Conservation (phyloP, 805 yeast species). For the Monosporozyma servazzii region DNA sequence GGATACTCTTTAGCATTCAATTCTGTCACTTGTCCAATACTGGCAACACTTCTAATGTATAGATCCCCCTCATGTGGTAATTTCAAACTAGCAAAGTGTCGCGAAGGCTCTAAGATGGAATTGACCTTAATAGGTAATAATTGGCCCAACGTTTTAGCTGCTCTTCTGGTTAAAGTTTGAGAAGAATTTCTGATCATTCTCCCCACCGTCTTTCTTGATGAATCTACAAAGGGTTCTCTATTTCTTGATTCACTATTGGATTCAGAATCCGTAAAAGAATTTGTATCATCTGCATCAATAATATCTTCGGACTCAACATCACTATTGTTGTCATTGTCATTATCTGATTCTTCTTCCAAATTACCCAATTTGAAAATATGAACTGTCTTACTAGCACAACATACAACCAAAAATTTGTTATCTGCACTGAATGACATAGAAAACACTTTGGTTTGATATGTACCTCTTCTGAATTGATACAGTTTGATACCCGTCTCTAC, state of each 20-base stretch:
- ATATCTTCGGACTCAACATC: constrained; percentile 22
- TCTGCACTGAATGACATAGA: constrained; percentile 69
- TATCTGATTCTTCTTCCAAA: background rate
- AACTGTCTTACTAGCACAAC: constrained; percentile 84
- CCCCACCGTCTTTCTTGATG: constrained; percentile 61
- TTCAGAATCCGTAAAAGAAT: background rate
- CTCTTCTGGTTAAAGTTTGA: constrained; percentile 65
- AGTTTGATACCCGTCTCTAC: constrained; percentile 53
- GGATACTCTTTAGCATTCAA: constrained; percentile 23
- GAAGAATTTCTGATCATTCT: constrained; percentile 69
- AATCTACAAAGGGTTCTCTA: constrained; percentile 53
- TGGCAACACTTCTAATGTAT: constrained; percentile 16
- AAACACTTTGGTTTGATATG: constrained; percentile 72
- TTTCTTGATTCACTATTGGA: background rate
- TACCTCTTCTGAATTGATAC: constrained; percentile 65
- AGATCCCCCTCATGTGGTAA: constrained; percentile 38
- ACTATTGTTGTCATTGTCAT: constrained; percentile 5
- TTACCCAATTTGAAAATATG: constrained; percentile 70
- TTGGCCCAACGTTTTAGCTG: constrained; percentile 86
- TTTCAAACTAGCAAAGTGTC: constrained; percentile 87
- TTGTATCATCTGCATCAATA: constrained; percentile 1
- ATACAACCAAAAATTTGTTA: constrained; percentile 65
- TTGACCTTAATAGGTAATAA: constrained; percentile 67
- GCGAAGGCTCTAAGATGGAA: constrained; percentile 76
- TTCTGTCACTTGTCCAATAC: constrained; percentile 31